Evolutionary conservation across 2,329 filamentous ascomycete genomes (phyloP), one percentile per base, ranked within the genome.

Genomic region (Colletotrichum lindemuthianum): DNA sequence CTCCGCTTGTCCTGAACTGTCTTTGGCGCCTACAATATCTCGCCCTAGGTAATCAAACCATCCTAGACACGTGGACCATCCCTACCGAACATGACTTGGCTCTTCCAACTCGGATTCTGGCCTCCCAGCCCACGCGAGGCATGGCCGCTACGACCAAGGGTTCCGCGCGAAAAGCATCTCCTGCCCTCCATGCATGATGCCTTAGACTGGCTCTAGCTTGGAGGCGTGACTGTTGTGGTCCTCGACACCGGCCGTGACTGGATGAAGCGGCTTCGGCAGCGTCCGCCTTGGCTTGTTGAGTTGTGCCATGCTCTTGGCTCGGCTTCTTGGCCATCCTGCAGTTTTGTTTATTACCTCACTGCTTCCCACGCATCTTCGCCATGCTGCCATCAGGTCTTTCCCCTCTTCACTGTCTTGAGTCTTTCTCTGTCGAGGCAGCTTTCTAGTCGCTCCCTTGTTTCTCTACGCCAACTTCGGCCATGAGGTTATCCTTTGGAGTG

Each of bases 1-100:
- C 63, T 34, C 47, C 58, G 58, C 63, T 52, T 65, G 41, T 39
- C 58, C 58, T 57, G 36, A 61, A 54, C 40, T 63, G 63, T 65
- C 63, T 65, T 47, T 56, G 63, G 58, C 58, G 63, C 48, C 47
- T 63, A 12, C 63, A 57, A 65, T 65, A 65, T 65, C 52, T 63
- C 63, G 58, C 63, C 59, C 63, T 65, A 45, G 43, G n/a, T 45
- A 57, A 61, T 65, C 58, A 65, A 65, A 65, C 41, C 13, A 33
- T 24, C 45, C 41, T 37, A 37, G 59, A 40, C 47, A 41, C 49
- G 4, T n/a, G 40, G 51, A 57, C 47, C 63, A 61, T 63, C 63
- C 59, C 63, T 63, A 57, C 63, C 10, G 51, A 56, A 52, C 52
- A 48, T 40, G 47, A 32, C 24, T 48, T 48, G 34, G 15, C 36